Conservation (phyloP, 2,329 filamentous ascomycete species). For the Pseudophaeomoniella oleicola region DNA sequence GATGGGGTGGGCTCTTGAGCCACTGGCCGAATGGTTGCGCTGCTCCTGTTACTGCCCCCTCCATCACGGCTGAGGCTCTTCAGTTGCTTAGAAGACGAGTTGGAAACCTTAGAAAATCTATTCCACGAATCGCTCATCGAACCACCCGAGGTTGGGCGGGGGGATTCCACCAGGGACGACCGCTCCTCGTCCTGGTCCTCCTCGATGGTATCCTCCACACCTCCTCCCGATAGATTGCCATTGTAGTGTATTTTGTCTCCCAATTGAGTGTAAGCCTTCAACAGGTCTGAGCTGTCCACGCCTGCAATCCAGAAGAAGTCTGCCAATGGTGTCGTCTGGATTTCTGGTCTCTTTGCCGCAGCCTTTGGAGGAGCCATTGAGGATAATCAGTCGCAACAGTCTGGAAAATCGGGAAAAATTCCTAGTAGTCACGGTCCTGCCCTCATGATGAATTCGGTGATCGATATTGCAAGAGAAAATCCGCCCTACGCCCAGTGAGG, state of each 20-base stretch:
- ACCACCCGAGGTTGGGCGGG: slow-evolving; percentile 23
- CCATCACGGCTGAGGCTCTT: slow-evolving; percentile 34
- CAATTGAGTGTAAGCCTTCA: slow-evolving; percentile 23
- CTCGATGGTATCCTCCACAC: slow-evolving; percentile 43
- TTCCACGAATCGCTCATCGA: slow-evolving; percentile 24
- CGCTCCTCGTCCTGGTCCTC: slow-evolving; percentile 42
- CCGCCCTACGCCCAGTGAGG: not conserved
- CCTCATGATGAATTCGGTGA: not conserved
- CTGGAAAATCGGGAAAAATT: no score
- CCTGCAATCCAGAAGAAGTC: slow-evolving; percentile 53
- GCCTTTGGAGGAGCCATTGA: slow-evolving; percentile 1
- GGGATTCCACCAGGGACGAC: slow-evolving; percentile 18
- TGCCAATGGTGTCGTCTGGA: slow-evolving; percentile 40
- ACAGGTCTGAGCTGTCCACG: slow-evolving; percentile 30
- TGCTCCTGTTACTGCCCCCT: slow-evolving; percentile 49
- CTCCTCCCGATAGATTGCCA: slow-evolving; percentile 19
- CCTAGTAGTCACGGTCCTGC: not conserved
- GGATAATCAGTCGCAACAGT: no score
- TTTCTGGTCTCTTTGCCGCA: not conserved
- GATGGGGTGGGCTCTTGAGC: slow-evolving; percentile 23
- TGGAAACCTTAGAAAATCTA: slow-evolving; percentile 19
- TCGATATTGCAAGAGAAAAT: not conserved
- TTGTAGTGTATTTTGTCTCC: slow-evolving; percentile 27
- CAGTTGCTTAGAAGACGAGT: slow-evolving; percentile 25
- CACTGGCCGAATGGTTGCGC: slow-evolving; percentile 36